These are phyloP conservation scores for Parietaria judaica DNA, from an alignment of 306 rosid species.

Conservation along the genomic window DNA sequence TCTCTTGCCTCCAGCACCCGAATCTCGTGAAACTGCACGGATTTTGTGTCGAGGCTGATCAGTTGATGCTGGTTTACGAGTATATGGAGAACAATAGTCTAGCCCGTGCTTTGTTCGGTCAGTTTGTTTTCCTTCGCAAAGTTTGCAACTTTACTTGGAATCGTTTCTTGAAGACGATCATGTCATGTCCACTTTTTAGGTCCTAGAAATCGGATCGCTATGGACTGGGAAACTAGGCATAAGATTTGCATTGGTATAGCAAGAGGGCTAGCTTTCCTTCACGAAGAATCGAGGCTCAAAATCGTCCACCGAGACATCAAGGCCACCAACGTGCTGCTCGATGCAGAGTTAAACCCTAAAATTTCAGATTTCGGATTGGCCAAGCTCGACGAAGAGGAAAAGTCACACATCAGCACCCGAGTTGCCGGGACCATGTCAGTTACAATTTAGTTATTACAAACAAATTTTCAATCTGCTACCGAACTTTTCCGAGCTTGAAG, in stretches of 20 bases:
- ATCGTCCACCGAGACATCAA: conserved; percentile 76
- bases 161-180: not conserved
- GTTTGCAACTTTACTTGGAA: not conserved
- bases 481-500: not conserved
- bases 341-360: conserved; percentile 53
- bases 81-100: conserved; percentile 74
- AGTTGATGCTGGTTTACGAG: conserved; percentile 59
- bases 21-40: conserved; percentile 75
- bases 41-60: conserved; percentile 60
- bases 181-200: conserved; percentile 22
- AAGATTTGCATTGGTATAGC: conserved; percentile 68
- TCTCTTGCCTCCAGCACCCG: conserved; percentile 65
- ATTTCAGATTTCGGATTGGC: conserved; percentile 82
- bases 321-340: conserved; percentile 70
- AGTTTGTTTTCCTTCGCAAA: conserved; percentile 18
- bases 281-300: conserved; percentile 59
- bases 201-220: conserved; percentile 18
- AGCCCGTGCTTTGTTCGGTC: conserved; percentile 57
- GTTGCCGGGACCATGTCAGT: conserved; percentile 82
- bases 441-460: not conserved
- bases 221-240: conserved; percentile 56
- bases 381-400: conserved; percentile 55
- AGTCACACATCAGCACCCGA: conserved; percentile 63
- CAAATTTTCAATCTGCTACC: not conserved
- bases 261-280: conserved; percentile 72